Conservation (phyloP, 805 yeast species). For the Monosporozyma aerobia region DNA sequence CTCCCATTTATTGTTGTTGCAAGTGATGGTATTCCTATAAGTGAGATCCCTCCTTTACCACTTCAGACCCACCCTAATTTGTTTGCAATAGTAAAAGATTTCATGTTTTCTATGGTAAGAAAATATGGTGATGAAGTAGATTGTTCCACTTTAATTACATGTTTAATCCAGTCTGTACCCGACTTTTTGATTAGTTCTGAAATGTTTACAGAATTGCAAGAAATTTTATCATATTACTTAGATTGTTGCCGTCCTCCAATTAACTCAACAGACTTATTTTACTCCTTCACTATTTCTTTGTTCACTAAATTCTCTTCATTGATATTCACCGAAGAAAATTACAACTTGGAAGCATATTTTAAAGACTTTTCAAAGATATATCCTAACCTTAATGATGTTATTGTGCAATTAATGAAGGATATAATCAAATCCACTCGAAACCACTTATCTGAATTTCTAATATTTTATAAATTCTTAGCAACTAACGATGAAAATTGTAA, state of each 20-base stretch:
- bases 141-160: background rate
- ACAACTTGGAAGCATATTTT: background rate
- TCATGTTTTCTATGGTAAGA: background rate
- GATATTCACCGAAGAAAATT: background rate
- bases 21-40: slow-evolving; percentile 8
- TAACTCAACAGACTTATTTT: background rate
- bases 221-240: background rate
- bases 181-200: background rate
- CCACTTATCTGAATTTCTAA: slow-evolving; percentile 4
- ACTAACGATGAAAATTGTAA: slow-evolving; percentile 5
- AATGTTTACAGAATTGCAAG: background rate
- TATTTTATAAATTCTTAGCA: slow-evolving; percentile 7
- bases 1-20: slow-evolving; percentile 19
- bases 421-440: background rate
- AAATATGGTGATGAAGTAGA: background rate
- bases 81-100: background rate
- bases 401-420: background rate
- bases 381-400: background rate
- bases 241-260: background rate
- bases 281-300: background rate
- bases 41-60: background rate
- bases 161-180: background rate
- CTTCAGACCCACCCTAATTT: background rate
- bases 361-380: background rate
- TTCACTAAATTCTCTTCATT: background rate